Conservation (phyloP, 2,329 filamentous ascomycete genomes). For the Pseudopyricularia cyperi region DNA sequence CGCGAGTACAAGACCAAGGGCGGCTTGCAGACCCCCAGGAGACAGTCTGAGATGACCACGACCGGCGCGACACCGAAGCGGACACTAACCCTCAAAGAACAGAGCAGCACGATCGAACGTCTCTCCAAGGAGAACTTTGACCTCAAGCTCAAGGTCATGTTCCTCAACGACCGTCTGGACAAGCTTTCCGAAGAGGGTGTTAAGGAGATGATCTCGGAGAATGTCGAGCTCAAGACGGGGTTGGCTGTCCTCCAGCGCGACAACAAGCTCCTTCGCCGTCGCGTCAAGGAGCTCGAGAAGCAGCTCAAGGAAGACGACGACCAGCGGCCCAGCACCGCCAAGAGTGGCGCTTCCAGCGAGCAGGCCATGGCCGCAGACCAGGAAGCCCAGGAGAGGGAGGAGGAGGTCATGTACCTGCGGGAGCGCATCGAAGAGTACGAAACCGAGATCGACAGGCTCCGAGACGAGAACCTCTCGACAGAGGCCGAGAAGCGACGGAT, state of each 20-base stretch:
- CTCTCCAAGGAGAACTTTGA: constrained; percentile 98
- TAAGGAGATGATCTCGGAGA: constrained; percentile 96
- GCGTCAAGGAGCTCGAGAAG: constrained; percentile 77
- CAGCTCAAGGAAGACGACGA: constrained; percentile 57
- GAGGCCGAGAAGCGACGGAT: constrained; percentile 81
- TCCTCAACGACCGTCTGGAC: constrained; percentile 83
- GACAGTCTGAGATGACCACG: constrained; percentile 39
- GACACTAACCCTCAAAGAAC: constrained; percentile 85
- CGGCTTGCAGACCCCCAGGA: constrained; percentile 46
- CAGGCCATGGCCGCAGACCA: constrained; percentile 43
- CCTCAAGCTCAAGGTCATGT: constrained; percentile 93
- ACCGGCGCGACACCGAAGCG: constrained; percentile 20
- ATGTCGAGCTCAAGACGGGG: constrained; percentile 86
- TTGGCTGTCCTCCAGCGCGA: constrained; percentile 83
- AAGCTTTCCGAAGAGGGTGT: constrained; percentile 91
- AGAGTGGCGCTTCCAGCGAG: constrained; percentile 42
- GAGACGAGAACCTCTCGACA: constrained; percentile 62
- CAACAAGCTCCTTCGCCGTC: constrained; percentile 68
- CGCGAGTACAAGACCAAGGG: constrained; percentile 73
- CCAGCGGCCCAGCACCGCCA: constrained; percentile 45
- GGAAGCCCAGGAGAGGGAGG: constrained; percentile 57
- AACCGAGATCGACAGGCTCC: constrained; percentile 69
- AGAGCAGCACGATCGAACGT: constrained; percentile 92
- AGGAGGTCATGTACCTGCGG: constrained; percentile 72
- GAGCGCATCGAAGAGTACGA: constrained; percentile 79